These are phyloP conservation scores for Galium porrigens DNA, from an alignment of 305 asterid genomes.

Conservation along the genomic window DNA sequence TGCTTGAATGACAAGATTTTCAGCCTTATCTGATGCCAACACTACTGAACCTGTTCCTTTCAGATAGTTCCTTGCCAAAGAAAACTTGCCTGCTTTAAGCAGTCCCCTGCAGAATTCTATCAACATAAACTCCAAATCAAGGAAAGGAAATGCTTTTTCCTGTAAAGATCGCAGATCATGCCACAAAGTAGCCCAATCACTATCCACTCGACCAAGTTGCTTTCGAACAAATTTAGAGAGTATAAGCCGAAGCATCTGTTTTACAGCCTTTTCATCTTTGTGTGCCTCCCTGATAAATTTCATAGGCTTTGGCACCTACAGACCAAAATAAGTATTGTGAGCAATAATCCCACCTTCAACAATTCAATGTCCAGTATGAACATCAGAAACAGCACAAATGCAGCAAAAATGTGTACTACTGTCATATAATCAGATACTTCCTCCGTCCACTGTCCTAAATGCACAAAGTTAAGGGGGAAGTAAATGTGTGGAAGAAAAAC, in stretches of 20 bases:
- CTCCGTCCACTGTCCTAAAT: neutral
- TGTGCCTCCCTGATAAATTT: slow-evolving; percentile 55
- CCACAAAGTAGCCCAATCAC: slow-evolving; percentile 96
- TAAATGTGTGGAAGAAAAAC: neutral
- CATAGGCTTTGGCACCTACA: slow-evolving; percentile 86
- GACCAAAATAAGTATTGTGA: neutral
- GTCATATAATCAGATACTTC: neutral
- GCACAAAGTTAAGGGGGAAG: neutral
- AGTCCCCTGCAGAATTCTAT: slow-evolving; percentile 95
- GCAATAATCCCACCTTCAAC: slow-evolving; percentile 4
- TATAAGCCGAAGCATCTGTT: slow-evolving; percentile 82
- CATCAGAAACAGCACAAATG: neutral
- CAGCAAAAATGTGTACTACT: neutral
- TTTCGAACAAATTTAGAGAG: slow-evolving; percentile 79
- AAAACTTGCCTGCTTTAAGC: slow-evolving; percentile 87
- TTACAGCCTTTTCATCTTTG: slow-evolving; percentile 65
- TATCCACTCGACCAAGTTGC: slow-evolving; percentile 78
- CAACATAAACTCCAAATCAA: slow-evolving; percentile 75
- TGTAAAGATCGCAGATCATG: slow-evolving; percentile 79
- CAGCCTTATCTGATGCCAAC: slow-evolving; percentile 84
- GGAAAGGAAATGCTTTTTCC: slow-evolving; percentile 85
- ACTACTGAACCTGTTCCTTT: slow-evolving; percentile 70
- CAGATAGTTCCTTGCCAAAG: slow-evolving; percentile 81
- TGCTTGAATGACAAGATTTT: slow-evolving; percentile 88
- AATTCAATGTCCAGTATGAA: neutral